Evolutionary conservation across 1,284 basidiomycete genomes (phyloP).

Genomic region (Cryptococcus hybrid): DNA sequence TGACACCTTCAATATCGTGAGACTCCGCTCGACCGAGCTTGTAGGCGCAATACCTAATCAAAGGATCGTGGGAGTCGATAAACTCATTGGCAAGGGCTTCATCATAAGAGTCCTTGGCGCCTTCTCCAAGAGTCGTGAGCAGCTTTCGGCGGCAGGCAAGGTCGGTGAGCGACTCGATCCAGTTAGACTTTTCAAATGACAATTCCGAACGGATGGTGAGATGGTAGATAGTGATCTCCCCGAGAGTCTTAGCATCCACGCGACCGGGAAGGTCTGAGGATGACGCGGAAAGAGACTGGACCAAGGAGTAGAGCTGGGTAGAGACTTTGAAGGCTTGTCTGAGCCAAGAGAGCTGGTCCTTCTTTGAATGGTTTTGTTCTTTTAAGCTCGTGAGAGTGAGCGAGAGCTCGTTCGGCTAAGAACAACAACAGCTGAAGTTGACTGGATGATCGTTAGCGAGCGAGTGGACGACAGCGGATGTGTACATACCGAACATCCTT

Average conservation of each 20-base stretch:
- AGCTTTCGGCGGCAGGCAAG: conserved; percentile 69
- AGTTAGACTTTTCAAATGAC: conserved; percentile 60
- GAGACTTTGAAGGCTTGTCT: conserved; percentile 83
- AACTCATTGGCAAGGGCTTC: conserved; percentile 85
- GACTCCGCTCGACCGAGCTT: conserved; percentile 65
- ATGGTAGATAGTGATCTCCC: conserved; percentile 50
- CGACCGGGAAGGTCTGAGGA: conserved; percentile 4
- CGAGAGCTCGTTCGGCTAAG: conserved; percentile 89
- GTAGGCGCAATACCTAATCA: conserved; percentile 90
- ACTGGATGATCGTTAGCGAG: conserved; percentile 8
- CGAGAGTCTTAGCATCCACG: conserved; percentile 32
- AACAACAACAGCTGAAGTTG: conserved; percentile 75
- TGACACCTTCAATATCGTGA: conserved; percentile 79
- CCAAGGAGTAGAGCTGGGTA: conserved; percentile 70
- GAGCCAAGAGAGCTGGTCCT: conserved; percentile 59
- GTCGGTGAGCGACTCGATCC: conserved; percentile 73
- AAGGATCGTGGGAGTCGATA: conserved; percentile 82
- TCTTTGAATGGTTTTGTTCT: conserved; percentile 24
- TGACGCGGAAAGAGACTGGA: conserved; percentile 57
- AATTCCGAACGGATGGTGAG: conserved; percentile 49
- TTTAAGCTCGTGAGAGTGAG: conserved; percentile 78
- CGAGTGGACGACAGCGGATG: not conserved
- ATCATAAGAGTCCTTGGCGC: conserved; percentile 63
- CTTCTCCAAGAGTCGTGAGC: conserved; percentile 67
- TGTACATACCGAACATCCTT: conserved; percentile 74